Evolutionary conservation across 176 grass and related monocot species (phyloP), one percentile per base, ranked within the genome.

Genomic region (Tuctoria greenei): DNA sequence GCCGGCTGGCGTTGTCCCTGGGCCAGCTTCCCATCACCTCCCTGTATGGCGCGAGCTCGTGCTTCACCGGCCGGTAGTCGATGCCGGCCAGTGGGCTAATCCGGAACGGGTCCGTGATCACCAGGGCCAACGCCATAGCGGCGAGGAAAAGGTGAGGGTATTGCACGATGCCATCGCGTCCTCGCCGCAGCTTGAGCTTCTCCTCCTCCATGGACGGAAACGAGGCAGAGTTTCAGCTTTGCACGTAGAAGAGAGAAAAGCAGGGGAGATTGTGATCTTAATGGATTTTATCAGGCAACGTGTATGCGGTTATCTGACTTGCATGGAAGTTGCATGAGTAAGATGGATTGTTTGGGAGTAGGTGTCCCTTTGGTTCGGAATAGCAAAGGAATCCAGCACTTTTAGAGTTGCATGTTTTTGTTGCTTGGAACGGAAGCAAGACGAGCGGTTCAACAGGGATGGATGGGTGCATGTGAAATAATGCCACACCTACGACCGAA

Each of bases 11-110:
- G 81, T 89, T 69, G 61, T 97, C 93, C 58, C 81, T 76, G 8
- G 82, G 90, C 93, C 93, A 97, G 21, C 64, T 76, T 40, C 63
- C 60, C 88, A 97, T 97, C 36, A 97, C 87, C 74, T 91, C 72
- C 44, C 67, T 51, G 77, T 93, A 93, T 4, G 90, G 88, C 61
- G 90, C 88, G 7, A 91, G 72, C 16, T 93, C 80, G 64, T 90
- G 82, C 80, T 60, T 97, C 77, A 97, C 90, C 23, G 93, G 88
- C 60, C 74, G 73, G 80, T 91, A 97, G 81, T 91, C 82, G 52
- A 73, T 16, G 31, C 86, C 88, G 7, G 85, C 85, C 4, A 97
- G 71, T 26, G 93, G 80, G 25, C 87, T 78, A 42, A 89, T 83
- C 14, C 75, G 79, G 66, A 97, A 90, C 21, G 93, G 90, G 56